phyloP scores from a whole-genome alignment of 306 rosid species.

The Prinsepia uniflora region DNA sequence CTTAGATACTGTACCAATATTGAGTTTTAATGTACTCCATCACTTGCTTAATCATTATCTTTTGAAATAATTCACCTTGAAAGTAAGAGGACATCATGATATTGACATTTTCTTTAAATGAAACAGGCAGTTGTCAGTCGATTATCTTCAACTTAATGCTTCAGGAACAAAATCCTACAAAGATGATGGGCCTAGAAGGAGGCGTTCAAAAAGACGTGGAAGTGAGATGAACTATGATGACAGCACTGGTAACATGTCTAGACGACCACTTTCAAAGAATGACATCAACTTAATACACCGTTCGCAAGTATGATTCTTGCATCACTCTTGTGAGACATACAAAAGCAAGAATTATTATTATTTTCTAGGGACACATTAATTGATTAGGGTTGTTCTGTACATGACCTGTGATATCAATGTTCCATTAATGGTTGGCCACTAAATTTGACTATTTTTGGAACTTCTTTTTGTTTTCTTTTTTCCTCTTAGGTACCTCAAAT shows the following conservation, averaged over 20 bases:
- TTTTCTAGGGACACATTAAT: slow-evolving; percentile 1
- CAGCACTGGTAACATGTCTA: slow-evolving; percentile 43
- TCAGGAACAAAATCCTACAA: slow-evolving; percentile 54
- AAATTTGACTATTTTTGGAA: slow-evolving; percentile 17
- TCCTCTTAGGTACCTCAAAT: slow-evolving; percentile 80
- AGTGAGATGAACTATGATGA: slow-evolving; percentile 47
- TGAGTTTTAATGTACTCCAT: not conserved
- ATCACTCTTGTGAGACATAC: slow-evolving; percentile 21
- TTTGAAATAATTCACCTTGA: not conserved
- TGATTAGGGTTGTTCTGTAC: slow-evolving; percentile 11
- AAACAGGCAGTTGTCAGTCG: slow-evolving; percentile 85
- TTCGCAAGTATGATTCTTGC: slow-evolving; percentile 58
- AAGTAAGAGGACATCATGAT: slow-evolving; percentile 10
- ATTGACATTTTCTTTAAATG: slow-evolving; percentile 25
- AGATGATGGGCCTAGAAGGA: slow-evolving; percentile 71
- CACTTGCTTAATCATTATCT: not conserved
- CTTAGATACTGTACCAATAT: not conserved
- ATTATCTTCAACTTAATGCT: slow-evolving; percentile 76
- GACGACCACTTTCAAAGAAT: slow-evolving; percentile 79
- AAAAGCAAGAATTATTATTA: not conserved
- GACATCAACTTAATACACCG: slow-evolving; percentile 76
- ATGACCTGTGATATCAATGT: slow-evolving; percentile 10
- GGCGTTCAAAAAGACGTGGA: slow-evolving; percentile 52
- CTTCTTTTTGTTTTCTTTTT: not conserved
- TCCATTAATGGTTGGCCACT: not conserved